phyloP scores from a whole-genome alignment of 164 flowering plant genomes.

The Echeveria elegans region DNA sequence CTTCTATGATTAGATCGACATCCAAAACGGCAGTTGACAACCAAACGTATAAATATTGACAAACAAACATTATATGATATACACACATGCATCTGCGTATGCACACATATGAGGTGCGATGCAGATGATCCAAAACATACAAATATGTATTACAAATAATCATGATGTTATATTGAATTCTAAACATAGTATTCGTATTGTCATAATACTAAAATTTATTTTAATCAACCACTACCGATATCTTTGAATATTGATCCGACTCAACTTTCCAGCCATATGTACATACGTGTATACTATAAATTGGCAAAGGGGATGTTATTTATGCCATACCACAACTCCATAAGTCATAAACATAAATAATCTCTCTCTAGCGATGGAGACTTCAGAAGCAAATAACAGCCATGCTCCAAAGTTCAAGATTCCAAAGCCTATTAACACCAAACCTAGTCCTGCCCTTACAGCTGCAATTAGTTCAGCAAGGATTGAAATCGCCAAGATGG shows the following conservation, averaged over 20 bases:
- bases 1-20: not conserved
- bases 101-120: too few species aligned
- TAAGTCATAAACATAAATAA: not conserved
- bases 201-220: too few species aligned
- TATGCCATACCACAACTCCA: not conserved
- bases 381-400: not conserved
- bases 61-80: too few species aligned
- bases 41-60: too few species aligned
- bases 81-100: too few species aligned
- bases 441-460: not conserved
- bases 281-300: not conserved
- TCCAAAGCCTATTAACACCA: conserved; percentile 14
- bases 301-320: not conserved
- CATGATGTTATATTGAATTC: too few species aligned
- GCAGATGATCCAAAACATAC: too few species aligned
- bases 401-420: conserved; percentile 1
- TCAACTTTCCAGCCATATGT: not conserved
- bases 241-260: not conserved
- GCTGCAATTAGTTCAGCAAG: not conserved
- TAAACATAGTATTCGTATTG: not conserved
- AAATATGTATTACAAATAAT: too few species aligned
- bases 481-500: not conserved
- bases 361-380: not conserved
- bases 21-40: not conserved
- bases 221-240: not conserved